Percentiles rank a stretch among this genome's conserved stretches.
Evolutionary conservation across 2,329 filamentous ascomycete species (phyloP).

Genomic region (Pseudocercospora crystallina): DNA sequence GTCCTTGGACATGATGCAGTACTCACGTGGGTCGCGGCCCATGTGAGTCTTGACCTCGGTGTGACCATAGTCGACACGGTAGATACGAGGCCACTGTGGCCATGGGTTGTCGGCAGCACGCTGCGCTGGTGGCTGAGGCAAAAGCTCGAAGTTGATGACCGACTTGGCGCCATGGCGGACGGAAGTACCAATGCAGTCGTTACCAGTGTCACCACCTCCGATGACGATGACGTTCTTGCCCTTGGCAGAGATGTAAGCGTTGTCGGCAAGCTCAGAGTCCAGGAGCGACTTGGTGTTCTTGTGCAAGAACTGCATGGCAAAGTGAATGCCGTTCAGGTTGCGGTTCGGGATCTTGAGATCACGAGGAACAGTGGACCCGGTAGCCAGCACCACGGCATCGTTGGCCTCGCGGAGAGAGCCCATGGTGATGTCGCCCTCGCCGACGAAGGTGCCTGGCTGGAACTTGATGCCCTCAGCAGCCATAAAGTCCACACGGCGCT

Average conservation of each 20-base stretch:
- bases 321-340: constrained; percentile 86
- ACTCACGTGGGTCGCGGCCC: constrained; percentile 93
- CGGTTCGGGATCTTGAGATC: constrained; percentile 89
- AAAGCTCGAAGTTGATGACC: constrained; percentile 92
- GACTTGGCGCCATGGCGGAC: constrained; percentile 94
- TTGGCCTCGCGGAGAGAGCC: constrained; percentile 70
- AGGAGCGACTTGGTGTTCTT: constrained; percentile 97
- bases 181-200: constrained; percentile 96
- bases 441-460: constrained; percentile 74
- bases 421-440: constrained; percentile 68
- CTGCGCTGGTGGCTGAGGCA: constrained; percentile 87
- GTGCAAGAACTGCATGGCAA: constrained; percentile 95
- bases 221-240: constrained; percentile 96
- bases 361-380: constrained; percentile 88
- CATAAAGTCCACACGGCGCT: constrained; percentile 94
- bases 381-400: constrained; percentile 86
- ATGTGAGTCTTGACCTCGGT: constrained; percentile 94
- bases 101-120: constrained; percentile 93
- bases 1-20: constrained; percentile 97
- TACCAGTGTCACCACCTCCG: constrained; percentile 95
- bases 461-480: constrained; percentile 82
- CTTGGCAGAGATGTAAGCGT: constrained; percentile 88
- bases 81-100: constrained; percentile 97
- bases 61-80: constrained; percentile 98
- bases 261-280: constrained; percentile 82